Evolutionary conservation across 306 rosid species (phyloP), one percentile per base, ranked within the genome.

Genomic region (Clitoria ternatea): DNA sequence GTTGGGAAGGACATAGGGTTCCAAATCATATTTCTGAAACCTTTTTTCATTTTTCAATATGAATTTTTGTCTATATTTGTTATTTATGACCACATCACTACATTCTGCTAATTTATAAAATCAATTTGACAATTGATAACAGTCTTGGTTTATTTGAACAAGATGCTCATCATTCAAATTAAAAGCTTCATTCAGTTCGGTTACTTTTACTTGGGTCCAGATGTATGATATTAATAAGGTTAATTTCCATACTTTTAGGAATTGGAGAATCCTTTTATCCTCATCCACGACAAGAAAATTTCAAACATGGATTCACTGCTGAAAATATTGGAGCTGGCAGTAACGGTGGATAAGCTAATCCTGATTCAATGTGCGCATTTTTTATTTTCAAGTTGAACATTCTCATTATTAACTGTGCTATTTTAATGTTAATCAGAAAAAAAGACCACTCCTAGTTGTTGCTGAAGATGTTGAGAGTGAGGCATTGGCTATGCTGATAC

Each of bases 391-490:
- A 22, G 52, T 50, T 66, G 61, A 54, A 14, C 42, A 24, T 54
- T 63, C 74, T 86, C 54, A 69, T 72, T 45, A 53, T 68, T 76
- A 29, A 44, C 19, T 61, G 64, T 48, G 22, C 33, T 69, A 39
- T 76, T 42, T 53, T 45, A 54, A 56, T 76, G 69, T 56, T 76
- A 40, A 65, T 73, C 89, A 94, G 97, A 81, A 81, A 44, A 83
- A 80, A 45, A 89, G 97, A 79, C 85, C 96, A 60, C 94, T 94
- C 68, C 91, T 94, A 64, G 72, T 94, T 76, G 95, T 94, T 54
- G 98, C 98, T 0, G 98, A 94, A 85, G 98, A 90, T 83, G 91
- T 94, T 35, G 97, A 94, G 64, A 79, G 97, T 80, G 97, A 94
- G 30, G 89, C 92, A 57, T 81, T 90, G 66, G 84, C 98, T 36